Conservation (phyloP, 768 basidiomycete species). For the Termitomyces sp. region DNA sequence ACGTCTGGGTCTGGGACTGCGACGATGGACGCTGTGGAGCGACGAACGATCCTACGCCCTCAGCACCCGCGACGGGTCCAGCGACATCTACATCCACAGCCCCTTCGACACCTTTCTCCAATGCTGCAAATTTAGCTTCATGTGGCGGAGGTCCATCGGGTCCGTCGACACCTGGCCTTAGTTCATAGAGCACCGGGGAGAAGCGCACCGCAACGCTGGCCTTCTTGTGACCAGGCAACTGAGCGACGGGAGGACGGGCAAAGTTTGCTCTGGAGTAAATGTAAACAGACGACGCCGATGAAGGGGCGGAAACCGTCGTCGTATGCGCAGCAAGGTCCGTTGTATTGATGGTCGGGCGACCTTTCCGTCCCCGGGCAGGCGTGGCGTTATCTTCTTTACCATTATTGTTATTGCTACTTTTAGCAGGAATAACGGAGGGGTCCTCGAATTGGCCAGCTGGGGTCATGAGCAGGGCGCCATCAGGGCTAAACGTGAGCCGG, state of each 20-base stretch:
- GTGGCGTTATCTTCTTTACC: conserved; percentile 30
- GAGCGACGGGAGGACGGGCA: conserved; percentile 86
- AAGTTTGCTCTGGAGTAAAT: conserved; percentile 97
- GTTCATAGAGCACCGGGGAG: conserved; percentile 88
- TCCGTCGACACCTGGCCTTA: conserved; percentile 55
- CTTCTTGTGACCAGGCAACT: conserved; percentile 94
- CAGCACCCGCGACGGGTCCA: conserved; percentile 27
- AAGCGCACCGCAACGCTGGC: conserved; percentile 92
- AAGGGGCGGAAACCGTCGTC: conserved; percentile 26
- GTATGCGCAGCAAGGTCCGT: conserved; percentile 27
- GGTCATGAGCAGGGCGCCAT: conserved; percentile 88
- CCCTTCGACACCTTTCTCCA: conserved; percentile 66
- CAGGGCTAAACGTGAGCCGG: conserved; percentile 88
- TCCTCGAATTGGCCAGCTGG: conserved; percentile 98
- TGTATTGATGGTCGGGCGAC: conserved; percentile 36
- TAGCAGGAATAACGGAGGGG: conserved; percentile 49
- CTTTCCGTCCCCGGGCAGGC: conserved; percentile 54
- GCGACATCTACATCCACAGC: conserved; percentile 55
- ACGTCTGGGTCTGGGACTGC: conserved; percentile 15
- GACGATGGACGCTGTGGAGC: conserved; percentile 29
- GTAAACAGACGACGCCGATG: conserved; percentile 63
- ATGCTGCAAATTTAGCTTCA: conserved; percentile 41
- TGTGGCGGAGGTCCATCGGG: conserved; percentile 17
- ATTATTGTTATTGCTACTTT: conserved; percentile 9
- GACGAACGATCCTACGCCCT: conserved; percentile 16